phyloP scores from a whole-genome alignment of 1,284 basidiomycete species.

The Porodaedalea pini region DNA sequence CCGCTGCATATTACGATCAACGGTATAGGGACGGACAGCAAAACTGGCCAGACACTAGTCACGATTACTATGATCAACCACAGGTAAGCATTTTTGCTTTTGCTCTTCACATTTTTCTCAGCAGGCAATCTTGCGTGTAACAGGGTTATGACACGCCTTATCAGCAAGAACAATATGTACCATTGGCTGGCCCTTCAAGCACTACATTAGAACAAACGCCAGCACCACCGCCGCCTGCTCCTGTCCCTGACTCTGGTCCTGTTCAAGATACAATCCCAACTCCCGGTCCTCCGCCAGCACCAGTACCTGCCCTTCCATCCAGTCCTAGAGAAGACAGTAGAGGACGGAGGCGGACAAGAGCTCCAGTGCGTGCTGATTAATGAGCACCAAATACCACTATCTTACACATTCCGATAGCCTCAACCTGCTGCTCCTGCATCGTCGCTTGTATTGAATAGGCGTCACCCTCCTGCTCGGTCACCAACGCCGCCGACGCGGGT shows the following conservation, averaged over 20 bases:
- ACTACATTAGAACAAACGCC: not conserved
- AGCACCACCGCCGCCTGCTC: constrained; percentile 1
- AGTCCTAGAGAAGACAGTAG: constrained; percentile 36
- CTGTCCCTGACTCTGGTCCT: not conserved
- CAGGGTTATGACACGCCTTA: not conserved
- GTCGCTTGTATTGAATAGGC: constrained; percentile 56
- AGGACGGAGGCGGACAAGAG: constrained; percentile 61
- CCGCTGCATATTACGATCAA: constrained; percentile 42
- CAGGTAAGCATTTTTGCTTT: constrained; percentile 24
- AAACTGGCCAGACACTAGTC: constrained; percentile 44
- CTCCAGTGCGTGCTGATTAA: constrained; percentile 40
- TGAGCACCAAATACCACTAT: constrained; percentile 26
- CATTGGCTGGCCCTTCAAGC: not conserved
- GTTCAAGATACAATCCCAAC: not conserved
- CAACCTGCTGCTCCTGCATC: constrained; percentile 60
- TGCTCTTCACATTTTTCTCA: not conserved
- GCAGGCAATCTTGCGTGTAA: not conserved
- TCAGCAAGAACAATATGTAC: constrained; percentile 1
- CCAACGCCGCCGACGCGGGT: constrained; percentile 75
- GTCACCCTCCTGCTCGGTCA: constrained; percentile 66
- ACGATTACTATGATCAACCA: constrained; percentile 56
- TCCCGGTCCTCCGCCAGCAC: not conserved
- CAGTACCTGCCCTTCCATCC: not conserved
- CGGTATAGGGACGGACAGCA: constrained; percentile 56
- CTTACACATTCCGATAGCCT: constrained; percentile 30